Evolutionary conservation across 306 rosid species (phyloP).

Genomic region (Pyrus pyrifolia): DNA sequence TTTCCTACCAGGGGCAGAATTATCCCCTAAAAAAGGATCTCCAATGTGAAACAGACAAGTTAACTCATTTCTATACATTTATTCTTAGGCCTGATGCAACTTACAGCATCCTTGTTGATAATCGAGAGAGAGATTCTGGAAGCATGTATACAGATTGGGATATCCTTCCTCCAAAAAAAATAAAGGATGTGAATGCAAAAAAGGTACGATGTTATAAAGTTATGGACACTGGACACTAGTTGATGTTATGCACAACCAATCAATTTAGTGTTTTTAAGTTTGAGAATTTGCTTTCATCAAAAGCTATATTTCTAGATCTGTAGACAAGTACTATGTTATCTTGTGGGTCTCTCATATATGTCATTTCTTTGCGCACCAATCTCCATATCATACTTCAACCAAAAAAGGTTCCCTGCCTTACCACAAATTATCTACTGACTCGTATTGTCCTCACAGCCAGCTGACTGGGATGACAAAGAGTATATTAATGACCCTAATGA

Average conservation of each 20-base stretch:
- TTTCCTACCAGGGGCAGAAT: constrained; percentile 93
- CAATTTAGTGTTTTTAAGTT: background rate
- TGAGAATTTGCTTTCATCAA: background rate
- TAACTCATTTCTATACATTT: constrained; percentile 92
- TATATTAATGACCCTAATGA: constrained; percentile 59
- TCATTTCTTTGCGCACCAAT: constrained; percentile 4
- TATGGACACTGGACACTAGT: background rate
- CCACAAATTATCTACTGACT: background rate
- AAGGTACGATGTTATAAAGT: constrained; percentile 5
- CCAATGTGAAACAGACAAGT: constrained; percentile 86
- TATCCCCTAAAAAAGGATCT: constrained; percentile 86
- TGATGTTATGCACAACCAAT: background rate
- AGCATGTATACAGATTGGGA: constrained; percentile 91
- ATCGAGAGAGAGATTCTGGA: constrained; percentile 85
- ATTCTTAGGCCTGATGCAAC: constrained; percentile 90
- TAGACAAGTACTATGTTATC: background rate
- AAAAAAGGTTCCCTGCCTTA: background rate
- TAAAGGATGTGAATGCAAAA: constrained; percentile 61
- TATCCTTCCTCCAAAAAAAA: constrained; percentile 79
- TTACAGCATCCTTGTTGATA: constrained; percentile 75
- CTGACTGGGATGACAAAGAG: constrained; percentile 85
- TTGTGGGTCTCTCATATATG: background rate
- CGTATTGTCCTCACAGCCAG: constrained; percentile 43
- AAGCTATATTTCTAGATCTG: background rate
- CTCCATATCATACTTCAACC: background rate